phyloP scores from a whole-genome alignment of 768 basidiomycete species.

The Glaciozyma antarctica region DNA sequence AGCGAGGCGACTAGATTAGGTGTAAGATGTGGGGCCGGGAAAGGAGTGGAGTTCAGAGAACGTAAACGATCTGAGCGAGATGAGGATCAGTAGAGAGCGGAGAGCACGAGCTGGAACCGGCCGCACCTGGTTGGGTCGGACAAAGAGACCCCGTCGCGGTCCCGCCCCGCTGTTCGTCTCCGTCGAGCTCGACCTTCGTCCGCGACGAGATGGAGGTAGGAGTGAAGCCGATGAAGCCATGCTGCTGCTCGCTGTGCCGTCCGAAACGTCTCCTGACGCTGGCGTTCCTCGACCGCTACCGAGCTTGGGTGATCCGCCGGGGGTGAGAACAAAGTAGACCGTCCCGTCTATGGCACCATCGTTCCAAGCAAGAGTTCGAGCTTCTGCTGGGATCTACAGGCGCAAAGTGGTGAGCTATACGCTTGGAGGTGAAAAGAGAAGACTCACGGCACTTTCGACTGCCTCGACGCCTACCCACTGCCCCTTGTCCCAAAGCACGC shows the following conservation, averaged over 20 bases:
- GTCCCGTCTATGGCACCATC: slow-evolving; percentile 75
- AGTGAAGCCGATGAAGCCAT: slow-evolving; percentile 42
- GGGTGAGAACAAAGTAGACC: slow-evolving; percentile 51
- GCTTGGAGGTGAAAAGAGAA: slow-evolving; percentile 48
- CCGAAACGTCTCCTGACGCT: not conserved
- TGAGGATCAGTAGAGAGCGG: not conserved
- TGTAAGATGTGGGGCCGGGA: no score
- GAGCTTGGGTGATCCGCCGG: not conserved
- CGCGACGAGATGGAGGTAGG: slow-evolving; percentile 7
- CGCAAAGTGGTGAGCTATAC: slow-evolving; percentile 24
- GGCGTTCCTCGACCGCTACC: not conserved
- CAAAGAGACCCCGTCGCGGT: slow-evolving; percentile 26
- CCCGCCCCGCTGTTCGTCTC: slow-evolving; percentile 5
- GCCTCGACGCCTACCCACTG: slow-evolving; percentile 91
- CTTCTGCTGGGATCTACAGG: slow-evolving; percentile 12
- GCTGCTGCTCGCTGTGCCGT: slow-evolving; percentile 45
- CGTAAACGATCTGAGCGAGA: not conserved
- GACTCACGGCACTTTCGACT: slow-evolving; percentile 70
- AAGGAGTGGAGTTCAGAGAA: not conserved
- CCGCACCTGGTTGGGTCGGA: slow-evolving; percentile 28
- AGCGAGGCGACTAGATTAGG: no score
- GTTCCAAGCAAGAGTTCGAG: slow-evolving; percentile 66
- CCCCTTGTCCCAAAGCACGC: slow-evolving; percentile 66
- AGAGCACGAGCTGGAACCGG: not conserved
- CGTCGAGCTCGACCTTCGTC: slow-evolving; percentile 11